These are phyloP conservation scores for Gigaspora rosea DNA, from an alignment of 192 early-diverging fungal species.

Conservation along the genomic window DNA sequence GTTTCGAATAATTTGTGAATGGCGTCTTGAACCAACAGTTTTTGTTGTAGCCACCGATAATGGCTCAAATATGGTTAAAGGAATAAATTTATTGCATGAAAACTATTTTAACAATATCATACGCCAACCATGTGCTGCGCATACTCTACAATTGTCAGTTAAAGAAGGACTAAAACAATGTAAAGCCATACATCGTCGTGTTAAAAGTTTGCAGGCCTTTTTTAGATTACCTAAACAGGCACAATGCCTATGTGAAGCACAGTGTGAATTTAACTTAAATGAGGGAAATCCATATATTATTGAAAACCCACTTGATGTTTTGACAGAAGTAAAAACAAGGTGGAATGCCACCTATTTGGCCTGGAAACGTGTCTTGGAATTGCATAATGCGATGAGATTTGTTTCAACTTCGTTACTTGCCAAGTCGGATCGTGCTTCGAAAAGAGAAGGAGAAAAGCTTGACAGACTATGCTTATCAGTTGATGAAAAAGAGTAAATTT, in stretches of 20 bases:
- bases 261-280: background rate
- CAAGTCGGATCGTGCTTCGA: background rate
- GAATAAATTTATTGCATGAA: background rate
- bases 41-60: background rate
- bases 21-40: background rate
- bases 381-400: background rate
- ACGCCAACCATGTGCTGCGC: no score
- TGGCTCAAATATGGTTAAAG: background rate
- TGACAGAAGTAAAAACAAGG: background rate
- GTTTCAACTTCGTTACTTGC: background rate
- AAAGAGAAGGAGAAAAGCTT: background rate
- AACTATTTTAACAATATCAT: background rate
- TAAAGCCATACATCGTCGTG: background rate
- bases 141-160: background rate
- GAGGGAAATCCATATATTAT: background rate
- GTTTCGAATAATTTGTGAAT: background rate
- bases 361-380: background rate
- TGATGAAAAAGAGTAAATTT: background rate
- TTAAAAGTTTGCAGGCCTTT: background rate
- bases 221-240: background rate
- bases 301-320: background rate
- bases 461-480: background rate
- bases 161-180: background rate
- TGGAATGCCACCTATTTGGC: background rate
- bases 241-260: background rate